Percentiles rank a stretch among this genome's conserved stretches.
phyloP scores from a whole-genome alignment of 2,329 filamentous ascomycete species.

The Penicillium sp. region DNA sequence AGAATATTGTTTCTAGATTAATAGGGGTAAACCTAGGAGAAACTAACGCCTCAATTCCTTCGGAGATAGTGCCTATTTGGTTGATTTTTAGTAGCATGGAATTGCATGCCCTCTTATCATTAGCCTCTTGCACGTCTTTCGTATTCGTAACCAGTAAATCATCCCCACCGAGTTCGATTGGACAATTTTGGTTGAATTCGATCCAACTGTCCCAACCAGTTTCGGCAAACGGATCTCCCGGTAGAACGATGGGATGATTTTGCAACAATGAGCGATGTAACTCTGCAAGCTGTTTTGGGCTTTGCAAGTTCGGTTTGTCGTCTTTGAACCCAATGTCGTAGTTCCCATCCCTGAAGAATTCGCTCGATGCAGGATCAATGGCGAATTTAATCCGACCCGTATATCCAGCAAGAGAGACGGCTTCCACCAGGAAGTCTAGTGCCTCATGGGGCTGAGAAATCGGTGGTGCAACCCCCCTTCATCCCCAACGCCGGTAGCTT shows the following conservation, averaged over 20 bases:
- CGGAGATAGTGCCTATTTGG: slow-evolving; percentile 46
- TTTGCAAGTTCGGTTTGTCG: slow-evolving; percentile 22
- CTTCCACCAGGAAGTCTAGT: slow-evolving; percentile 34
- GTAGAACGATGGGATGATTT: slow-evolving; percentile 41
- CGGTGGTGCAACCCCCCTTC: slow-evolving; percentile 41
- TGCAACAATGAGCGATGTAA: slow-evolving; percentile 35
- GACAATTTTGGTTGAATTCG: slow-evolving; percentile 35
- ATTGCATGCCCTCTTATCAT: slow-evolving; percentile 44
- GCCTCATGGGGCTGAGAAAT: slow-evolving; percentile 38
- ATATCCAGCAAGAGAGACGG: slow-evolving; percentile 31
- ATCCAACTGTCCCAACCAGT: slow-evolving; percentile 43
- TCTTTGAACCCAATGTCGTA: slow-evolving; percentile 46
- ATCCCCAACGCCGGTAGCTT: slow-evolving; percentile 35
- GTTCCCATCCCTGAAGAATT: slow-evolving; percentile 36
- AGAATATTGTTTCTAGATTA: background rate
- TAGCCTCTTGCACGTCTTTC: slow-evolving; percentile 35
- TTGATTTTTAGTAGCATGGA: slow-evolving; percentile 46
- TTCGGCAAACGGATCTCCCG: slow-evolving; percentile 47
- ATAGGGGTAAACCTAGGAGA: background rate
- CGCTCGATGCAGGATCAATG: slow-evolving; percentile 44
- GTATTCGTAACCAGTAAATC: slow-evolving; percentile 45
- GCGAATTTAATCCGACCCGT: slow-evolving; percentile 39
- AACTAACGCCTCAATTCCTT: slow-evolving; percentile 42
- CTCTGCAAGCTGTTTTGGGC: slow-evolving; percentile 28
- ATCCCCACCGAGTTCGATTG: slow-evolving; percentile 44